Conservation (phyloP, 495 filamentous ascomycete genomes). For the Paragyromitra xinjiangensis region DNA sequence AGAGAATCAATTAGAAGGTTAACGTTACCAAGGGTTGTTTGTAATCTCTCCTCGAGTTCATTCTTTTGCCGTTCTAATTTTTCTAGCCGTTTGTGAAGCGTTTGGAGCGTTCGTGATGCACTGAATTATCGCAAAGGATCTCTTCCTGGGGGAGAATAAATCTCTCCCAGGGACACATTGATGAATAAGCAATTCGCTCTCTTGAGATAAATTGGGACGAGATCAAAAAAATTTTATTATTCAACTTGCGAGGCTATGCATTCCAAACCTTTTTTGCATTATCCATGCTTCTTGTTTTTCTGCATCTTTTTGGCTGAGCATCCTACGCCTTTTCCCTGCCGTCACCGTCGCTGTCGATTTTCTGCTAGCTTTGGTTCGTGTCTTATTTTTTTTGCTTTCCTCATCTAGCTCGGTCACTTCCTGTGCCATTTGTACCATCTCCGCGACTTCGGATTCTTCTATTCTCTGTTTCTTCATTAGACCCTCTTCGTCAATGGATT, state of each 20-base stretch:
- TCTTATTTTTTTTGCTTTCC: constrained; percentile 61
- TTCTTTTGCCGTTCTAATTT: constrained; percentile 67
- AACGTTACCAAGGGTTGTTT: constrained; percentile 61
- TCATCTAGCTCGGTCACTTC: constrained; percentile 69
- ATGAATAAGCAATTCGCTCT: constrained; percentile 48
- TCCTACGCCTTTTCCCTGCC: constrained; percentile 43
- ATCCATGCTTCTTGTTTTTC: constrained; percentile 78
- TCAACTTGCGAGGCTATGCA: constrained; percentile 18
- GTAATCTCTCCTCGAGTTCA: constrained; percentile 68
- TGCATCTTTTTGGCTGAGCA: constrained; percentile 63
- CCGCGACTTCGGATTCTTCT: constrained; percentile 73
- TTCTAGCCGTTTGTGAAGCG: constrained; percentile 73
- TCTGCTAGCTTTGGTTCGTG: constrained; percentile 61
- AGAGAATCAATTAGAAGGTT: constrained; percentile 42
- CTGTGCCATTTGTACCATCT: constrained; percentile 73
- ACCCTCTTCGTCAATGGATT: constrained; percentile 92
- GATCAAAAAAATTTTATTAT: constrained; percentile 23
- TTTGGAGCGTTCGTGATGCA: constrained; percentile 71
- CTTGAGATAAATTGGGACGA: constrained; percentile 9
- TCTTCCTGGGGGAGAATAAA: background rate
- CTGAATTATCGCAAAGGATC: constrained; percentile 51
- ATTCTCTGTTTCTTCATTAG: constrained; percentile 78
- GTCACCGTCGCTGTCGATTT: constrained; percentile 42
- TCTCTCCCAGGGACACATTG: constrained; percentile 25
- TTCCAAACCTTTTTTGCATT: constrained; percentile 70